Conservation (phyloP, 139 green algal genomes). For the Diplosphaera chodatii region DNA sequence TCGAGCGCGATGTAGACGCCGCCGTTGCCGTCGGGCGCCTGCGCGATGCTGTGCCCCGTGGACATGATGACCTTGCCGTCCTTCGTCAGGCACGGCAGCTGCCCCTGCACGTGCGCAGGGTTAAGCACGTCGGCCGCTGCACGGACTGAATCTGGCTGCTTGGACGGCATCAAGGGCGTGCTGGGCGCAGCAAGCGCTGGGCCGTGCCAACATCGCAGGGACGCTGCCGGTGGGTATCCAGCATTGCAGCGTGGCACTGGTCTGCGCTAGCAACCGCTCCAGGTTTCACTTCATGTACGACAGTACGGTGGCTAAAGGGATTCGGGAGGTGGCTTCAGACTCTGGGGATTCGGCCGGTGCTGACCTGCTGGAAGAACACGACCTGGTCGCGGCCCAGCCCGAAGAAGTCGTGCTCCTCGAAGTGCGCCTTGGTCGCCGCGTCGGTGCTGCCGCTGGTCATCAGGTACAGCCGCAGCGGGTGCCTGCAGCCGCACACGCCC, state of each 20-base stretch:
- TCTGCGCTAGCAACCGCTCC: too few species aligned
- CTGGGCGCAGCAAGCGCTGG: neutral
- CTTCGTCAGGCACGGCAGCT: slow-evolving; percentile 76
- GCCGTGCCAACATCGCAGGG: too few species aligned
- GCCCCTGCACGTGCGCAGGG: slow-evolving; percentile 55
- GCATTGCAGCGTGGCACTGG: too few species aligned
- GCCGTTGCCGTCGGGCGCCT: slow-evolving; percentile 92
- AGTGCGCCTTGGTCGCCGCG: slow-evolving; percentile 59
- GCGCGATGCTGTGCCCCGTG: slow-evolving; percentile 40
- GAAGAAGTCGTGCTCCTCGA: slow-evolving; percentile 67
- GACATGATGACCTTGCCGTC: slow-evolving; percentile 82
- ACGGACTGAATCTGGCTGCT: too few species aligned
- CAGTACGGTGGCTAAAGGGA: too few species aligned
- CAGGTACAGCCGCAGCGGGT: slow-evolving; percentile 73
- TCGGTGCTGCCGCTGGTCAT: slow-evolving; percentile 91
- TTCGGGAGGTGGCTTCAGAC: too few species aligned
- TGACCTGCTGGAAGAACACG: slow-evolving; percentile 81
- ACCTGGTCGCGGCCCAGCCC: slow-evolving; percentile 67
- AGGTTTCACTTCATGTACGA: too few species aligned
- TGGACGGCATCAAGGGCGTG: too few species aligned
- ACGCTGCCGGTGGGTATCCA: too few species aligned
- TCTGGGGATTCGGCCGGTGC: neutral
- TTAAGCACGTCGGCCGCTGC: too few species aligned
- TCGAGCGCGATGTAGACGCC: slow-evolving; percentile 84
- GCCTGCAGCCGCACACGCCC: neutral